Percentiles rank a stretch among this genome's conserved stretches.
Evolutionary conservation across 176 grass and related monocot genomes (phyloP).

Genomic region (Lolium rigidum): DNA sequence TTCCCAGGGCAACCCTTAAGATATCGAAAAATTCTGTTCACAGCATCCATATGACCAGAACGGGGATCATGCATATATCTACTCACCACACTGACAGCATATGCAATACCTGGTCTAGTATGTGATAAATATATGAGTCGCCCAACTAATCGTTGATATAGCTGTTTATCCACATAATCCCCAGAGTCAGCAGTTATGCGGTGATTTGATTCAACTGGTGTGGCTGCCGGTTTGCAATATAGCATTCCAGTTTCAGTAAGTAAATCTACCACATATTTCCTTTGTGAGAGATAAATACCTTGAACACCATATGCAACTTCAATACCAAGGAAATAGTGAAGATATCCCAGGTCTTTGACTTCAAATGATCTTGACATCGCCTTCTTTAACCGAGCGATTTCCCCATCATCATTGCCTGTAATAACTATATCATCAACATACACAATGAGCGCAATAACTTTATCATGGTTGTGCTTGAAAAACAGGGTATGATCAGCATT

Average conservation of each 20-base stretch:
- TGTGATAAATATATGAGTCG: no score
- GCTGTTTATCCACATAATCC: neutral
- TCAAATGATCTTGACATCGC: neutral
- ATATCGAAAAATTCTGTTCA: neutral
- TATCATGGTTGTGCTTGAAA: no score
- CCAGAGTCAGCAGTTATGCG: no score
- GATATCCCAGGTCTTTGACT: neutral
- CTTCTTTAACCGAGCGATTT: no score
- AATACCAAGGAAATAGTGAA: neutral
- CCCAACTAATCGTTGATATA: no score
- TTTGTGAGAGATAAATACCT: neutral
- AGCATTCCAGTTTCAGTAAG: neutral
- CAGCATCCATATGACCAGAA: neutral
- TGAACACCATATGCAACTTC: neutral
- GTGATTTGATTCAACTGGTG: neutral
- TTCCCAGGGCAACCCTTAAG: neutral
- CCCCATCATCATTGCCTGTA: no score
- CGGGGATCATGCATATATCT: no score
- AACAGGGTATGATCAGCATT: no score
- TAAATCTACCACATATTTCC: neutral
- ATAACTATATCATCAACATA: no score
- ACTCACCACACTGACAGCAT: no score
- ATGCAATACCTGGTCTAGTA: no score
- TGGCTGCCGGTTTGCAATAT: neutral
- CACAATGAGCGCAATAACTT: no score